Evolutionary conservation across 768 basidiomycete genomes (phyloP).

Genomic region (Lactifluus volemus): DNA sequence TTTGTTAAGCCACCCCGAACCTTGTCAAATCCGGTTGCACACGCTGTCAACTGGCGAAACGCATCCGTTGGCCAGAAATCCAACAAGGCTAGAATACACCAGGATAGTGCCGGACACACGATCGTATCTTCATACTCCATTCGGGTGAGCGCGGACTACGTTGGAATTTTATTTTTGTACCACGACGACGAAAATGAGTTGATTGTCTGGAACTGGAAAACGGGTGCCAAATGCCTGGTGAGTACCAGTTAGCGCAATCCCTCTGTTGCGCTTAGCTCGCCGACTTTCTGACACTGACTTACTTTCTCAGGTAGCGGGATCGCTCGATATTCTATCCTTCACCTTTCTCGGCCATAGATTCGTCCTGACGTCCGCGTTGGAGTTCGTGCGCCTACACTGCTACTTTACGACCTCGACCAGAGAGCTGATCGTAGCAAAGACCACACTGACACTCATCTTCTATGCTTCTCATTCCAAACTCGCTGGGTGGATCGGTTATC

Average conservation of each 20-base stretch:
- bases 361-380: slow-evolving; percentile 8
- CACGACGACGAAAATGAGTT: neutral
- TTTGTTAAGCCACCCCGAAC: neutral
- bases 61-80: slow-evolving; percentile 1
- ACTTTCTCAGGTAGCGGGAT: neutral
- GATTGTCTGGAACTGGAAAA: slow-evolving; percentile 19
- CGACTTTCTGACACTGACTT: neutral
- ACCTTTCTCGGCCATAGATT: slow-evolving; percentile 3
- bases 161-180: slow-evolving; percentile 10
- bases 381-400: neutral
- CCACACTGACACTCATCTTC: neutral
- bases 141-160: slow-evolving; percentile 11
- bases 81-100: slow-evolving; percentile 9
- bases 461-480: neutral
- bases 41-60: slow-evolving; percentile 8
- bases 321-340: slow-evolving; percentile 3
- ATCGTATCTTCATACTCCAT: slow-evolving; percentile 8
- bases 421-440: neutral
- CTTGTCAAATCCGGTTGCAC: slow-evolving; percentile 6
- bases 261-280: neutral
- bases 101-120: neutral
- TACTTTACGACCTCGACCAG: slow-evolving; percentile 13
- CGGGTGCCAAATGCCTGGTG: slow-evolving; percentile 8
- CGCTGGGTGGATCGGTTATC: neutral
- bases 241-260: neutral